Evolutionary conservation across 2,329 filamentous ascomycete genomes (phyloP).

Genomic region (Colletotrichum sp.): DNA sequence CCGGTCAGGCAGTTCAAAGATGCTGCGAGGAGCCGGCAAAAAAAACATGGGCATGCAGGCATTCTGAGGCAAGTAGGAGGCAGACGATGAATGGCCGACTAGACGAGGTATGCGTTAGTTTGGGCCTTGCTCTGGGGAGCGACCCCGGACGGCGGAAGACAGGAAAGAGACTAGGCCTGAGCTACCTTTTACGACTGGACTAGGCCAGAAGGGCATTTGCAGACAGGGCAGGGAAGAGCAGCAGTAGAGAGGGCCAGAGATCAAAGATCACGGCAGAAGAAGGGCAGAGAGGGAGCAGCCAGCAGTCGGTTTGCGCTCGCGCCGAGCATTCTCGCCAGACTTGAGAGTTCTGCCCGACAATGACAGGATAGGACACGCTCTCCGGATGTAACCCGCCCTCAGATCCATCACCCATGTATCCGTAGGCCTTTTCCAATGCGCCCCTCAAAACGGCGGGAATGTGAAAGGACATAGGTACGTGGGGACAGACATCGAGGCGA

Average conservation of each 20-base stretch:
- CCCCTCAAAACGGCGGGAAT: background rate
- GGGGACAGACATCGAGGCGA: background rate
- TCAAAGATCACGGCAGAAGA: background rate
- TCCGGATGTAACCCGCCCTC: conserved; percentile 11
- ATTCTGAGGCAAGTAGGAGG: background rate
- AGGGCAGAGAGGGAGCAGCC: background rate
- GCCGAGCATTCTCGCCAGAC: background rate
- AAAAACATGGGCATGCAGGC: background rate
- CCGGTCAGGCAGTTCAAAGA: background rate
- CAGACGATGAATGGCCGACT: background rate
- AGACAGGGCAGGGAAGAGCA: background rate
- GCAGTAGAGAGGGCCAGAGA: background rate
- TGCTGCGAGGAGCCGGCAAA: background rate
- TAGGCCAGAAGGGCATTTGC: background rate
- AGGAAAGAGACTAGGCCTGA: background rate
- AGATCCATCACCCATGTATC: background rate
- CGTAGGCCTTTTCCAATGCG: background rate
- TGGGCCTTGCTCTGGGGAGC: background rate
- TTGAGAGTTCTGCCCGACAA: background rate
- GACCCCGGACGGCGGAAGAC: background rate
- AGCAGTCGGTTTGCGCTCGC: background rate
- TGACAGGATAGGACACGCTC: conserved; percentile 1
- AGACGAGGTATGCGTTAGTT: background rate
- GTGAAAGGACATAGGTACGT: background rate
- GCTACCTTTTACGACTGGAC: background rate